These are phyloP conservation scores for Monascus ruber DNA, from an alignment of 2,329 filamentous ascomycete species.

Conservation along the genomic window DNA sequence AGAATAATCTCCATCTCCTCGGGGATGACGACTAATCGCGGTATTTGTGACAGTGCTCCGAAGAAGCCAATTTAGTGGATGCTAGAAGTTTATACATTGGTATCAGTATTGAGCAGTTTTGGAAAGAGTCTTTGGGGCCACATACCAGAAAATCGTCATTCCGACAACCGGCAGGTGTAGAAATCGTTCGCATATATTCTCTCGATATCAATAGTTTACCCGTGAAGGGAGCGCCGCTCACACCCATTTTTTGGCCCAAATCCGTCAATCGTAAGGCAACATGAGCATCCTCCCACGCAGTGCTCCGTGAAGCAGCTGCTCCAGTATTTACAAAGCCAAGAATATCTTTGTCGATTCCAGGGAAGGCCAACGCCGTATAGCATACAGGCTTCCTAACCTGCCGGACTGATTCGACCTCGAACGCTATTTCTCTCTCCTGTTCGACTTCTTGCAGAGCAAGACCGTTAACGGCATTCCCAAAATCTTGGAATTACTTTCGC, in stretches of 20 bases:
- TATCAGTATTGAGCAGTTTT: no score
- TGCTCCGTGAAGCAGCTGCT: background rate
- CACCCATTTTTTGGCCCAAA: slow-evolving; percentile 2
- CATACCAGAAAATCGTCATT: background rate
- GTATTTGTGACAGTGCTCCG: no score
- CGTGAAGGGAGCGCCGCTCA: background rate
- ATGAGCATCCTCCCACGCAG: slow-evolving; percentile 1
- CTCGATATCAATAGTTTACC: background rate
- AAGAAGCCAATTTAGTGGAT: no score
- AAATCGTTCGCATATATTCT: background rate
- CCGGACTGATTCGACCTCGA: slow-evolving; percentile 47
- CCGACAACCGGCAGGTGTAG: slow-evolving; percentile 1
- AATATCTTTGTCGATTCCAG: slow-evolving; percentile 38
- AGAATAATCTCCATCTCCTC: no score
- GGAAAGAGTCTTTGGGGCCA: background rate
- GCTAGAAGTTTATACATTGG: no score
- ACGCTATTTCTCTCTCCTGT: slow-evolving; percentile 47
- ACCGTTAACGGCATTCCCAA: slow-evolving; percentile 33
- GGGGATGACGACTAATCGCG: no score
- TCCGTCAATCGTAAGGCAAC: slow-evolving; percentile 2
- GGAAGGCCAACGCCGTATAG: slow-evolving; percentile 31
- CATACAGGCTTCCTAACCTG: slow-evolving; percentile 40
- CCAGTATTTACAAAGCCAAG: slow-evolving; percentile 6
- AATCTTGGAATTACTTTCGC: slow-evolving; percentile 30
- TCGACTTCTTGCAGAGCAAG: slow-evolving; percentile 49